phyloP scores from a whole-genome alignment of 148 eudicot genomes.

The Rhododendron ferrugineum region DNA sequence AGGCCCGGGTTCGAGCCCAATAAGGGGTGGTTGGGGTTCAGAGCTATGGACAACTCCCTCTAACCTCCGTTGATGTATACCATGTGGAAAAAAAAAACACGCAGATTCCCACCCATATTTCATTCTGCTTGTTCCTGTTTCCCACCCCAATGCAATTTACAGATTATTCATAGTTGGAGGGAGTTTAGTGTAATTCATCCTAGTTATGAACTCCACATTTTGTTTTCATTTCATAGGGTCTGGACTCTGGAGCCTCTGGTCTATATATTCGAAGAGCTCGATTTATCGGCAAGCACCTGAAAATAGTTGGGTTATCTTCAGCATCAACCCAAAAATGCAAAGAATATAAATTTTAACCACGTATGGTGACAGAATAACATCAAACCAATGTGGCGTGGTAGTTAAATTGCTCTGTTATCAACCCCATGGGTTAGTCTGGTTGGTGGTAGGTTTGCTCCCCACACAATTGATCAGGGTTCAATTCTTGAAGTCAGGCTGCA shows the following conservation, averaged over 20 bases:
- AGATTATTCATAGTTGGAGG: background rate
- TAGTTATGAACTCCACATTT: background rate
- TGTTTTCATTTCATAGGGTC: background rate
- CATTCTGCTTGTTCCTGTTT: background rate
- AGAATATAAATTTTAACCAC: background rate
- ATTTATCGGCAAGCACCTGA: background rate
- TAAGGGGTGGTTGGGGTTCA: background rate
- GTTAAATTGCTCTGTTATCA: background rate
- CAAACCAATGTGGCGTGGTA: no score
- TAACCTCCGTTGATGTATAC: background rate
- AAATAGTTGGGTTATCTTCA: background rate
- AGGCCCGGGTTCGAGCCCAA: background rate
- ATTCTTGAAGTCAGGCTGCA: background rate
- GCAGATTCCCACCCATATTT: background rate
- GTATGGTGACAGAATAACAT: background rate
- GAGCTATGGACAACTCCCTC: no score
- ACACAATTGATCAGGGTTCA: background rate
- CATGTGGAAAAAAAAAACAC: no score
- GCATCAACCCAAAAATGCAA: background rate
- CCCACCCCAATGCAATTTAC: background rate
- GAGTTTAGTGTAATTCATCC: background rate
- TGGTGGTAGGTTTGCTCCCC: background rate
- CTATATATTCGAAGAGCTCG: background rate
- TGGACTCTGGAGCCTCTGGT: background rate
- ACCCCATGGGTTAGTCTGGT: background rate